Evolutionary conservation across 2,329 filamentous ascomycete species (phyloP), one percentile per base, ranked within the genome.

Genomic region (Paecilomyces formosus): DNA sequence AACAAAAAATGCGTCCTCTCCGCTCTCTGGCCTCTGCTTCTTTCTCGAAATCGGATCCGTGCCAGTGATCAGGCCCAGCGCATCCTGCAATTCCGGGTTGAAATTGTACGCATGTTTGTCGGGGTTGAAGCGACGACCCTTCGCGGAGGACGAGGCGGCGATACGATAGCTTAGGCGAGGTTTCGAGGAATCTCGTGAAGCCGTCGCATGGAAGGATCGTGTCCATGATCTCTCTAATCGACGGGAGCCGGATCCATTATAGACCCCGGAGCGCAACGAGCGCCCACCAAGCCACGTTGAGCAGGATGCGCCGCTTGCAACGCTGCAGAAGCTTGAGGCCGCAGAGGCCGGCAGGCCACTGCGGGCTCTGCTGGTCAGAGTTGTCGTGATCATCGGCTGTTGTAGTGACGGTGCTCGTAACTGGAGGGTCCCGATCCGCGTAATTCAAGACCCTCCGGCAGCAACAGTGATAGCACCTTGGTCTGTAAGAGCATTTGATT

Each of bases 1-100:
- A 66, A 94, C 88, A 75, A 99, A 99, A 78, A 97, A 97, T 59
- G 94, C 90, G 81, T 99, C 94, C 75, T 99, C 92, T 15, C 94
- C 94, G 55, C 89, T 94, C 59, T 85, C 88, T 55, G 88, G 89
- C 24, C 89, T 85, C 62, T 79, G 81, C 64, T 78, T 79, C 70
- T 85, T 85, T 68, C 82, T 79, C 64, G 81, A 85, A 79, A 73
- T 85, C 80, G 69, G 67, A 64, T 69, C 71, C 62, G 63, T 65
- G 18, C 71, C 72, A 9, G 59, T 59, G 54, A 75, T 69, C 6
- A 72, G 49, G 49, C 74, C 76, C 3, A 78, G 65, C 2, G 69
- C 72, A 57, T 72, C 68, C 8, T 70, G 69, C 54, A 65, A 58
- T 3, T 61, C 59, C 1, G 85, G 85, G 63, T 88, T 85, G 77